Evolutionary conservation across 2,329 filamentous ascomycete genomes (phyloP), one percentile per base, ranked within the genome.

Genomic region (Colletotrichum gigasporum): DNA sequence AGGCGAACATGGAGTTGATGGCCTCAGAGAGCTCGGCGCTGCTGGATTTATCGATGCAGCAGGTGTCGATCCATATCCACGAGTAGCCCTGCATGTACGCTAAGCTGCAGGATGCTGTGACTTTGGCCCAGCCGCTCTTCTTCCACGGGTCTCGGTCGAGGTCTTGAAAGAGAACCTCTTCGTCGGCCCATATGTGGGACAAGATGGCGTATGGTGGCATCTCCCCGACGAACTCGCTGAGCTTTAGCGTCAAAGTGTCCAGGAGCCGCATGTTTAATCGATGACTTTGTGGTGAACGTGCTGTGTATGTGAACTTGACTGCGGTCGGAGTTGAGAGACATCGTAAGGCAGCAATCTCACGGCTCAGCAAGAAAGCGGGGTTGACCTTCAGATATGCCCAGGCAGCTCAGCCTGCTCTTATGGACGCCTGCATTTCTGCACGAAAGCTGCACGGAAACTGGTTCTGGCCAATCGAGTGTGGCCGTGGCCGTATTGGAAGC

Each of bases 121-220:
- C 68, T 20, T 69, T 71, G 2, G 10, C 16, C 24, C 58, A 70
- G 2, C 59, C 59, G 5, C 10, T 12, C 14, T 51, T 58, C 6
- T 20, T 44, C 1, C n/a, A n/a, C 5, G 12, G 4, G 2, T 28
- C 24, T 10, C n/a, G n/a, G n/a, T 20, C 20, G 2, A 12, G 22
- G 8, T 32, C 28, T 2, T 16, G n/a, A n/a, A n/a, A n/a, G n/a
- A n/a, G n/a, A n/a, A n/a, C n/a, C n/a, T n/a, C n/a, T n/a, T n/a
- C n/a, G n/a, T n/a, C n/a, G n/a, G n/a, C n/a, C 72, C 70, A 74
- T 5, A 67, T 73, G 26, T 74, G 72, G 8, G 72, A 74, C 3
- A 73, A 54, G 44, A 74, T 72, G 18, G 71, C 70, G 18, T 74
- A 75, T 0, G 20, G 20, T 2, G 42, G 42, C 12, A 10, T 8